A percentile compares a stretch with the other conserved stretches of the same genome.
Evolutionary conservation across 768 basidiomycete genomes (phyloP).

Genomic region (Mycena kentingensis): DNA sequence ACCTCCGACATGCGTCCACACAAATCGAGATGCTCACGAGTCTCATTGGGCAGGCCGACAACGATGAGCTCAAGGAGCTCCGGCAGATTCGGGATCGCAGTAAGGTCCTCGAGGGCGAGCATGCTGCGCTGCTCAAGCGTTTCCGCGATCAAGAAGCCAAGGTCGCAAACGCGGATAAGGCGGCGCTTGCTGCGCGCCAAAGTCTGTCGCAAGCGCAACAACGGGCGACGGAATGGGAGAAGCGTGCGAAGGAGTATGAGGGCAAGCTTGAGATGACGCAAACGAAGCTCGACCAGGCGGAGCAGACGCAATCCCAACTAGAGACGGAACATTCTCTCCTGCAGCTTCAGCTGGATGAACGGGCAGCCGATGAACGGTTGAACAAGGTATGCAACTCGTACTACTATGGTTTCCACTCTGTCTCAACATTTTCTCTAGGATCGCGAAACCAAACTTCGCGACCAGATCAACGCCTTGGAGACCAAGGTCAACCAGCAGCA

Average conservation of each 20-base stretch:
- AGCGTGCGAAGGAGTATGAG: constrained; percentile 71
- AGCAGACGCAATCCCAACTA: constrained; percentile 63
- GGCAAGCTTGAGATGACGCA: constrained; percentile 58
- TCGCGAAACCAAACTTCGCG: constrained; percentile 66
- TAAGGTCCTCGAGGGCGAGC: constrained; percentile 68
- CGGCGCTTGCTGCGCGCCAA: constrained; percentile 58
- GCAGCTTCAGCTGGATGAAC: constrained; percentile 75
- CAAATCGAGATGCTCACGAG: constrained; percentile 70
- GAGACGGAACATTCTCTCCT: constrained; percentile 70
- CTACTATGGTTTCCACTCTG: no score
- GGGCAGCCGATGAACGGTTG: constrained; percentile 69
- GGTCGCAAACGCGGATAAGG: constrained; percentile 59
- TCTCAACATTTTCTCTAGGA: constrained; percentile 50
- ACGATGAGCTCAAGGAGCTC: constrained; percentile 74
- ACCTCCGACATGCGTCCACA: constrained; percentile 66
- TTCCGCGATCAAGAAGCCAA: constrained; percentile 72
- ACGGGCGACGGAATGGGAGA: constrained; percentile 81
- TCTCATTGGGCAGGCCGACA: constrained; percentile 62
- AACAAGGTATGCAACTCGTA: constrained; percentile 51
- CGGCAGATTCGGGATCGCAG: constrained; percentile 63
- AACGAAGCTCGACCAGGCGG: constrained; percentile 65
- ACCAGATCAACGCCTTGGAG: constrained; percentile 66
- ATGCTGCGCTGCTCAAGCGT: constrained; percentile 67
- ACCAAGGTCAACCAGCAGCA: constrained; percentile 58
- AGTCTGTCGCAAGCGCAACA: constrained; percentile 73